Conservation (phyloP, 768 basidiomycete genomes). For the Xerocomus potaroensis region DNA sequence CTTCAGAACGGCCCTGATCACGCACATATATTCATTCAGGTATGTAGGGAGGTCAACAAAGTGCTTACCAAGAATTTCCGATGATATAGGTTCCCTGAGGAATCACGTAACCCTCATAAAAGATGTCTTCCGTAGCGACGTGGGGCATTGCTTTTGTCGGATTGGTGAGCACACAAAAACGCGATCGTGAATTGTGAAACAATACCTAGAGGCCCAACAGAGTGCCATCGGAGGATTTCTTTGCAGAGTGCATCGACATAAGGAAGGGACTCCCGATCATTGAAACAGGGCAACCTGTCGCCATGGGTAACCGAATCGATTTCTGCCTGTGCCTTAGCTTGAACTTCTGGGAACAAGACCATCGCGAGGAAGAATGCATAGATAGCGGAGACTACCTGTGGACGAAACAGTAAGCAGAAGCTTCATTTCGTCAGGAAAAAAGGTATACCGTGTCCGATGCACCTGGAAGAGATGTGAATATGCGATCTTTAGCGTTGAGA, state of each 20-base stretch:
- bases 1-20: constrained; percentile 49
- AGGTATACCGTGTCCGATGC: constrained; percentile 42
- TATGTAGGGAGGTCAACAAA: not conserved
- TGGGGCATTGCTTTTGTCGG: constrained; percentile 15
- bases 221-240: constrained; percentile 26
- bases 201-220: constrained; percentile 15
- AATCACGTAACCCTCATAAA: constrained; percentile 11
- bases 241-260: constrained; percentile 24
- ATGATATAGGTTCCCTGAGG: constrained; percentile 22
- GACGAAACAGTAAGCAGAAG: constrained; percentile 12
- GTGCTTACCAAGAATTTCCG: constrained; percentile 24
- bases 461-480: constrained; percentile 13
- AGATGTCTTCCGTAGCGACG: constrained; percentile 17
- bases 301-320: constrained; percentile 21
- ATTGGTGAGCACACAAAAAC: not conserved
- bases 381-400: constrained; percentile 12
- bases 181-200: constrained; percentile 22
- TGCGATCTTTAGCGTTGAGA: not conserved
- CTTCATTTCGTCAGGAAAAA: constrained; percentile 36
- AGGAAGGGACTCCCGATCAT: constrained; percentile 21
- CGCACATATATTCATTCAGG: not conserved
- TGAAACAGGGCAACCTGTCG: constrained; percentile 17
- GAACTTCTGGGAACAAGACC: constrained; percentile 22
- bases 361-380: constrained; percentile 26
- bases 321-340: constrained; percentile 23